Conservation (phyloP, 768 basidiomycete species). For the Boletus subparvulus region DNA sequence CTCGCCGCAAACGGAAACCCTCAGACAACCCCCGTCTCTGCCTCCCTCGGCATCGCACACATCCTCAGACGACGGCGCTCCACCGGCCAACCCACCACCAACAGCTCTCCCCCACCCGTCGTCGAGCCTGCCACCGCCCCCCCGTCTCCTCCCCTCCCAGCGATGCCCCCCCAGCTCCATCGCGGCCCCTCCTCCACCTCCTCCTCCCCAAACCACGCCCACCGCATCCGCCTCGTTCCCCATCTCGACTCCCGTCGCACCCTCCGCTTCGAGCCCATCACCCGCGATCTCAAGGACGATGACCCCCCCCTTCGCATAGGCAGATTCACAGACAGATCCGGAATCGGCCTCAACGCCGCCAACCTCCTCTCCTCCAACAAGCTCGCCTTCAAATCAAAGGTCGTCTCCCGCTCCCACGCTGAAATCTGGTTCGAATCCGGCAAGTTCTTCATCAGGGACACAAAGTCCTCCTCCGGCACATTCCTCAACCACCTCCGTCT, state of each 20-base stretch:
- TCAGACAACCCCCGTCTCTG: slow-evolving; percentile 21
- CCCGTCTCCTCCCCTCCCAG: slow-evolving; percentile 18
- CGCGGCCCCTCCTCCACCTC: slow-evolving; percentile 20
- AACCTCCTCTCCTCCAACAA: slow-evolving; percentile 75
- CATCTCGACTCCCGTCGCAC: slow-evolving; percentile 89
- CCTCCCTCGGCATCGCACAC: slow-evolving; percentile 50
- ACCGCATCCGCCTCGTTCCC: slow-evolving; percentile 91
- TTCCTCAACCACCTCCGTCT: slow-evolving; percentile 94
- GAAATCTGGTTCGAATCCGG: slow-evolving; percentile 83
- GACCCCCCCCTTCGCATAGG: slow-evolving; percentile 82
- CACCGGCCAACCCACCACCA: slow-evolving; percentile 49
- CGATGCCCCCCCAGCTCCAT: slow-evolving; percentile 22
- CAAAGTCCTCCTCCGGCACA: slow-evolving; percentile 86
- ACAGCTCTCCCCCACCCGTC: slow-evolving; percentile 8
- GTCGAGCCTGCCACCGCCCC: slow-evolving; percentile 5
- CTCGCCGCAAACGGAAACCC: slow-evolving; percentile 32
- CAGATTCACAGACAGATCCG: slow-evolving; percentile 87
- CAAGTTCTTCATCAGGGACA: slow-evolving; percentile 87
- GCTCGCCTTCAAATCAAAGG: slow-evolving; percentile 93
- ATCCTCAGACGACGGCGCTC: slow-evolving; percentile 71
- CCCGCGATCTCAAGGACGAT: slow-evolving; percentile 73
- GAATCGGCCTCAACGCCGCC: slow-evolving; percentile 60
- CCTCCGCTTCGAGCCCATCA: slow-evolving; percentile 89
- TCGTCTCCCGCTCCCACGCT: slow-evolving; percentile 91
- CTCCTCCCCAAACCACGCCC: slow-evolving; percentile 34